Conservation (phyloP, 2,329 filamentous ascomycete genomes). For the Elsinoe perseae region DNA sequence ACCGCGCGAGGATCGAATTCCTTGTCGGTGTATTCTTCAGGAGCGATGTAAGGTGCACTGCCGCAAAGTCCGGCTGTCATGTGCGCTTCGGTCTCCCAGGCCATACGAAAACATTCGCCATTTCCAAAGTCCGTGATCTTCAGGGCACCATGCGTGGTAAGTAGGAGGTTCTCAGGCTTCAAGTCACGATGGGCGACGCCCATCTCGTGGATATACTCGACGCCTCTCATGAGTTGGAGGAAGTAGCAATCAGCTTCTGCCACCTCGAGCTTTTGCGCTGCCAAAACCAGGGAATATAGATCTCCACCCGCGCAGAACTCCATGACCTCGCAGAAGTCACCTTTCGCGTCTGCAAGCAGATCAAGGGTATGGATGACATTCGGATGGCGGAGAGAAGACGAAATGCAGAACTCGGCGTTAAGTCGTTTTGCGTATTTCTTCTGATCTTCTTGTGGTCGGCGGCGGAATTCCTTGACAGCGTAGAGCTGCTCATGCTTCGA, state of each 20-base stretch:
- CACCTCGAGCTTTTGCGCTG: conserved; percentile 85
- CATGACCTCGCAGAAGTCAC: conserved; percentile 98
- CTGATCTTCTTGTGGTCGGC: conserved; percentile 84
- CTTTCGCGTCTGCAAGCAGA: conserved; percentile 89
- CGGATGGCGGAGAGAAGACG: conserved; percentile 88
- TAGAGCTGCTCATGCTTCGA: conserved; percentile 77
- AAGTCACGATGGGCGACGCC: conserved; percentile 93
- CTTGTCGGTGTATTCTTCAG: conserved; percentile 89
- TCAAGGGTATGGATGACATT: conserved; percentile 98
- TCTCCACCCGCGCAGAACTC: conserved; percentile 97
- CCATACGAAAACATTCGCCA: conserved; percentile 98
- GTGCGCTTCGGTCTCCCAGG: conserved; percentile 96
- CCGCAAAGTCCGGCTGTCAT: conserved; percentile 97
- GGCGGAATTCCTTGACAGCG: conserved; percentile 95
- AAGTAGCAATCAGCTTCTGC: conserved; percentile 96
- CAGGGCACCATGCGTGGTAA: conserved; percentile 84
- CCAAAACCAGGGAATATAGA: conserved; percentile 84
- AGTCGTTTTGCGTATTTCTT: conserved; percentile 98
- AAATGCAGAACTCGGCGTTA: conserved; percentile 97
- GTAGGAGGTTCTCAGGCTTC: conserved; percentile 90
- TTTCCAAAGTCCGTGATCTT: conserved; percentile 99
- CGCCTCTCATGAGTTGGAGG: conserved; percentile 97
- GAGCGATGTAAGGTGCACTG: conserved; percentile 93
- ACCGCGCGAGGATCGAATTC: conserved; percentile 98
- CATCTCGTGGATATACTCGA: conserved; percentile 99